phyloP scores from a whole-genome alignment of 1,139 yeast species.

The Lodderomyces pseudojiufengensis region DNA sequence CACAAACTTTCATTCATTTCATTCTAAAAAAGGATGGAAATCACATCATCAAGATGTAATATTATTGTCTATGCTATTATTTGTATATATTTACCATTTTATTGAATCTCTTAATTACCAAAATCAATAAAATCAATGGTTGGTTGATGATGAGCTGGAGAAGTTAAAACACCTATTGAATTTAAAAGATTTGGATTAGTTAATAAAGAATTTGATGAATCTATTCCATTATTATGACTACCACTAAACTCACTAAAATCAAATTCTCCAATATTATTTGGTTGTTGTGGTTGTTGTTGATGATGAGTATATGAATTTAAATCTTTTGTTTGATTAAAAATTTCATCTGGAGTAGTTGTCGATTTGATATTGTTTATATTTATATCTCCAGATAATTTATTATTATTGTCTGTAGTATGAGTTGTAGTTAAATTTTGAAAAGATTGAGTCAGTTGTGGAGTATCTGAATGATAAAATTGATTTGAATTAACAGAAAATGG shows the following conservation, averaged over 20 bases:
- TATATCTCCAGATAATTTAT: conserved; percentile 1
- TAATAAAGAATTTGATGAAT: too few species aligned
- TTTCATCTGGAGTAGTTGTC: conserved; percentile 1
- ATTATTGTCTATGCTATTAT: too few species aligned
- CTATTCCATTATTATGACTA: not conserved
- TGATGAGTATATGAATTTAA: too few species aligned
- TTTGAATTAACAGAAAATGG: conserved; percentile 11
- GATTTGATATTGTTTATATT: conserved; percentile 1
- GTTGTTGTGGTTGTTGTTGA: too few species aligned
- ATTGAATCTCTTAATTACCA: conserved; percentile 2
- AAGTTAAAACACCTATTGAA: not conserved
- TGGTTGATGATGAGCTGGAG: not conserved
- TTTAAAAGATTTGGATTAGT: too few species aligned
- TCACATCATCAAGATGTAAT: too few species aligned
- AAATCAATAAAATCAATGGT: conserved; percentile 5
- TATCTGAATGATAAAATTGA: conserved; percentile 11
- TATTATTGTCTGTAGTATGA: not conserved
- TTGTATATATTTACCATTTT: not conserved
- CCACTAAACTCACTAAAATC: conserved; percentile 3
- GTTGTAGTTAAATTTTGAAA: not conserved
- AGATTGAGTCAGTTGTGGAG: conserved; percentile 9
- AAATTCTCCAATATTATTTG: too few species aligned
- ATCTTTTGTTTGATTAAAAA: not conserved
- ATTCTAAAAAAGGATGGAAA: too few species aligned
- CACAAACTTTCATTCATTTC: too few species aligned